Evolutionary conservation across 768 basidiomycete species (phyloP).

Genomic region (Suillus americanus): DNA sequence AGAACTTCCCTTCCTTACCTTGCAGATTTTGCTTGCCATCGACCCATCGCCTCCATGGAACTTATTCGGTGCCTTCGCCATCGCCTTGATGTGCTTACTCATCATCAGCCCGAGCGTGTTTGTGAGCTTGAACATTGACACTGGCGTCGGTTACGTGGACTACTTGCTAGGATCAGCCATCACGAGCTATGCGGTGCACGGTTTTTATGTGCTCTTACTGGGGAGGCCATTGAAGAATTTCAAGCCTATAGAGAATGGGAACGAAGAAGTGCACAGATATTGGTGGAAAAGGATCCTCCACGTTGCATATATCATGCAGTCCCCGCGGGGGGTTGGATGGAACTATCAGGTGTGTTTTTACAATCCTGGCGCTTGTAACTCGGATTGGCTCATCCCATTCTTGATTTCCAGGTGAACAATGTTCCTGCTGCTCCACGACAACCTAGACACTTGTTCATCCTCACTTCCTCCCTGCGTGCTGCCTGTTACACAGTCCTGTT

Average conservation of each 20-base stretch:
- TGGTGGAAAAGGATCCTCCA: conserved; percentile 6
- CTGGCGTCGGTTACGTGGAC: conserved; percentile 6
- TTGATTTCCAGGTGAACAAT: conserved; percentile 4
- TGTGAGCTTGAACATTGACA: not conserved
- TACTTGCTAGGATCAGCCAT: not conserved
- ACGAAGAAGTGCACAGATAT: not conserved
- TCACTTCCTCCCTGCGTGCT: not conserved
- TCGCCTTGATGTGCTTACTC: not conserved
- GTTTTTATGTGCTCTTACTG: conserved; percentile 6
- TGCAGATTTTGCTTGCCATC: not conserved
- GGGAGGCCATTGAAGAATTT: conserved; percentile 3
- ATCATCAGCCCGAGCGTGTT: not conserved
- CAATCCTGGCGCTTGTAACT: not conserved
- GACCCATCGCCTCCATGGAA: not conserved
- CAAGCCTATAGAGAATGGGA: not conserved
- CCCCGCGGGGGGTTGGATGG: conserved; percentile 11
- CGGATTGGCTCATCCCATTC: not conserved
- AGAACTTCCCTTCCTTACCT: not conserved
- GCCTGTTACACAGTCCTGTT: not conserved
- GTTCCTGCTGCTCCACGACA: not conserved
- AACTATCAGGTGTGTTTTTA: conserved; percentile 3
- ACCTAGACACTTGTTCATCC: conserved; percentile 5
- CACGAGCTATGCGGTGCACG: not conserved
- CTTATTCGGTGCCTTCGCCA: not conserved
- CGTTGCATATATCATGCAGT: not conserved